Evolutionary conservation across 371 early-diverging fungal species (phyloP).

Genomic region (Haplosporangium sp.): DNA sequence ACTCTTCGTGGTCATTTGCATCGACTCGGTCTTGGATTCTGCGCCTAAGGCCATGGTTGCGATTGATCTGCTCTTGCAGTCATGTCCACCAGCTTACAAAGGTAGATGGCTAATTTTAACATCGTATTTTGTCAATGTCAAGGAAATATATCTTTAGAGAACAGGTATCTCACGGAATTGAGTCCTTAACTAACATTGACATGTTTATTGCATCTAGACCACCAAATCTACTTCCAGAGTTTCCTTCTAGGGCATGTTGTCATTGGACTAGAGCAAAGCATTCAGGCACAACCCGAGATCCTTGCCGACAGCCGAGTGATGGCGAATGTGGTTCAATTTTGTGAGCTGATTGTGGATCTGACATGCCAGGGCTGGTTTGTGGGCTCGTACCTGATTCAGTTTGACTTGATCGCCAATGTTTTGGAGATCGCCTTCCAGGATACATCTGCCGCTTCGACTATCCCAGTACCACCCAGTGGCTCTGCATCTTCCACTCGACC

Average conservation of each 20-base stretch:
- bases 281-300: constrained; percentile 59
- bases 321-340: constrained; percentile 66
- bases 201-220: constrained; percentile 12
- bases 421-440: constrained; percentile 64
- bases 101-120: constrained; percentile 37
- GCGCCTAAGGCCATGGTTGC: constrained; percentile 57
- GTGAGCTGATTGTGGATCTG: constrained; percentile 73
- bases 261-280: constrained; percentile 64
- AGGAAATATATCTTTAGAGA: too few relatives aligned
- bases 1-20: constrained; percentile 65
- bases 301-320: constrained; percentile 61
- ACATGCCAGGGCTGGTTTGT: constrained; percentile 73
- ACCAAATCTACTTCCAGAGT: constrained; percentile 64
- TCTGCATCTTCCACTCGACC: constrained; percentile 7
- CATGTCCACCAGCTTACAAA: constrained; percentile 55
- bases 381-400: constrained; percentile 65
- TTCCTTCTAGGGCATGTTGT: constrained; percentile 69
- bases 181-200: neutral
- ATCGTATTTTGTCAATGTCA: neutral
- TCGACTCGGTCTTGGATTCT: constrained; percentile 67
- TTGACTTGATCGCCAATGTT: constrained; percentile 68
- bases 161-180: too few relatives aligned
- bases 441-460: constrained; percentile 17
- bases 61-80: constrained; percentile 59
- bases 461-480: constrained; percentile 15